phyloP scores from a whole-genome alignment of 306 rosid species.

The Sesbania bispinosa region DNA sequence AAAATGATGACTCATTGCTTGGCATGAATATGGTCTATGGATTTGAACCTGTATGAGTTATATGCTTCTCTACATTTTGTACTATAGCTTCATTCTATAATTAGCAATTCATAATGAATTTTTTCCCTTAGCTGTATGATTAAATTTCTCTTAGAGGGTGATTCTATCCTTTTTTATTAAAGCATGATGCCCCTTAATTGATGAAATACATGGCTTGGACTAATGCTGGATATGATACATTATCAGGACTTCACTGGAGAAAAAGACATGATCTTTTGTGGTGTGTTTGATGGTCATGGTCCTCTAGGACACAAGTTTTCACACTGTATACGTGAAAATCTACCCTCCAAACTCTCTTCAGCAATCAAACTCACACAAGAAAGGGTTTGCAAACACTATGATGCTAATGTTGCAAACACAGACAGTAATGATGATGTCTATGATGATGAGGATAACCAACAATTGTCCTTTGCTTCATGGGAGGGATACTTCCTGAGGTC shows the following conservation, averaged over 20 bases:
- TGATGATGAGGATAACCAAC: background rate
- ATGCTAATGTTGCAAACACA: background rate
- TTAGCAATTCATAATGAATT: too few relatives aligned
- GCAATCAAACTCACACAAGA: constrained; percentile 45
- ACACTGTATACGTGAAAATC: constrained; percentile 49
- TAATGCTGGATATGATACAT: background rate
- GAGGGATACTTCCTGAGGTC: constrained; percentile 51
- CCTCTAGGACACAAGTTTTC: constrained; percentile 73
- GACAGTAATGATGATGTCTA: background rate
- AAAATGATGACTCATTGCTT: background rate
- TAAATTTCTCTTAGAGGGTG: background rate
- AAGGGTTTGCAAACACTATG: background rate
- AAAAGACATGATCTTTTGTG: constrained; percentile 57
- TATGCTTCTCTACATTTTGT: background rate
- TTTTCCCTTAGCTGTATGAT: background rate
- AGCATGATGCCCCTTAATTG: background rate
- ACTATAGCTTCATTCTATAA: too few relatives aligned
- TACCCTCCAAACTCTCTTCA: constrained; percentile 65
- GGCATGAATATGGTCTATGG: background rate
- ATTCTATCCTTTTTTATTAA: background rate
- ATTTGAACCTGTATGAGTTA: background rate
- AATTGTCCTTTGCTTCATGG: constrained; percentile 52
- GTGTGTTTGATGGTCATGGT: constrained; percentile 99
- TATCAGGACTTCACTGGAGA: constrained; percentile 55
- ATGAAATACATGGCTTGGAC: background rate